A percentile compares a stretch with the other conserved stretches of the same genome.
Evolutionary conservation across 768 basidiomycete genomes (phyloP).

Genomic region (Naganishia randhawae): DNA sequence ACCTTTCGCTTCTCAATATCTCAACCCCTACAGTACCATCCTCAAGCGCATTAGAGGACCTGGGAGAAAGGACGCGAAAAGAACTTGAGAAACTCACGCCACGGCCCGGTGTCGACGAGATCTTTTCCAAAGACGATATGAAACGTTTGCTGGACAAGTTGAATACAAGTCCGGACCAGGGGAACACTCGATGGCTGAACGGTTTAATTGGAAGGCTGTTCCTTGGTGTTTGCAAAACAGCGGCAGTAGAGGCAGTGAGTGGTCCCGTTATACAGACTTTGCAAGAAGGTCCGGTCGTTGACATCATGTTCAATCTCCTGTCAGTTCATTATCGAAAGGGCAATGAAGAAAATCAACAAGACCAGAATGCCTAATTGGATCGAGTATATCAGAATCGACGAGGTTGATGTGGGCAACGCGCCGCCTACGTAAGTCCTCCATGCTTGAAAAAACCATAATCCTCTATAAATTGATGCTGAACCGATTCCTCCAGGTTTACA

Average conservation of each 20-base stretch:
- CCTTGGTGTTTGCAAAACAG: constrained; percentile 84
- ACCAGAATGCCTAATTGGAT: constrained; percentile 85
- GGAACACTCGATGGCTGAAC: constrained; percentile 96
- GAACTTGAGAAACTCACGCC: constrained; percentile 46
- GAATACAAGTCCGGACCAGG: constrained; percentile 90
- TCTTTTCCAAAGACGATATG: constrained; percentile 79
- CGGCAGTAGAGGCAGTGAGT: constrained; percentile 62
- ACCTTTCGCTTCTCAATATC: constrained; percentile 56
- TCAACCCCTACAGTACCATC: constrained; percentile 32
- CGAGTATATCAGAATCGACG: constrained; percentile 75
- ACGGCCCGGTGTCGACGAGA: constrained; percentile 57
- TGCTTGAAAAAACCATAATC: neutral
- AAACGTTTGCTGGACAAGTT: constrained; percentile 72
- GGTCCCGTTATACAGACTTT: neutral
- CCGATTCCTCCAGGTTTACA: constrained; percentile 60
- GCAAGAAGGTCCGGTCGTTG: neutral
- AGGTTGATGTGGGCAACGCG: constrained; percentile 80
- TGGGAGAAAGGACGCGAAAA: constrained; percentile 32
- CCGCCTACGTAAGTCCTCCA: constrained; percentile 56
- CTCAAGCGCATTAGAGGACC: constrained; percentile 62
- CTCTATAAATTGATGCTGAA: neutral
- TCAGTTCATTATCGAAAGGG: constrained; percentile 70
- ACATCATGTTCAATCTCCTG: constrained; percentile 16
- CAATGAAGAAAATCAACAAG: constrained; percentile 91
- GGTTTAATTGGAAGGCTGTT: constrained; percentile 88